Percentiles rank a stretch among this genome's conserved stretches.
Evolutionary conservation across 805 yeast genomes (phyloP).

Genomic region (Ogataea pini): DNA sequence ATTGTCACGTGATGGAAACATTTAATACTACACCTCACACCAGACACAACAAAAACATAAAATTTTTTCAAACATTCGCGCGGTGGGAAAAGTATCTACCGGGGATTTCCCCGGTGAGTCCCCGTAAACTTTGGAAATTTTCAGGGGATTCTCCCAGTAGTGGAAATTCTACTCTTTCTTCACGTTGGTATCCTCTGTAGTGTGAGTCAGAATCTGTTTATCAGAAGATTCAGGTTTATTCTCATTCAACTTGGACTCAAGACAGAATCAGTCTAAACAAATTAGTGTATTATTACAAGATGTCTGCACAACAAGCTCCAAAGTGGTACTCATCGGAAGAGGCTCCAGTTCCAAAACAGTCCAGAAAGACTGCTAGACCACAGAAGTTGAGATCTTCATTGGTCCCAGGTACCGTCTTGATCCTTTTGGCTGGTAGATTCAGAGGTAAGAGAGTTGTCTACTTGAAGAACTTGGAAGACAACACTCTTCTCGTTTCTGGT

Average conservation of each 20-base stretch:
- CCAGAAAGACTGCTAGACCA: constrained; percentile 91
- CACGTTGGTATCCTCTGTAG: neutral
- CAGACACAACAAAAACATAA: constrained; percentile 6
- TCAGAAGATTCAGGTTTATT: constrained; percentile 2
- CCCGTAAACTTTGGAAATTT: too few relatives aligned
- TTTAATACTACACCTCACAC: constrained; percentile 12
- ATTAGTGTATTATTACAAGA: constrained; percentile 16
- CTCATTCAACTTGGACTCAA: neutral
- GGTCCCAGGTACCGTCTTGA: constrained; percentile 52
- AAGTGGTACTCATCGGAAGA: constrained; percentile 95
- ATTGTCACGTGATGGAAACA: constrained; percentile 9
- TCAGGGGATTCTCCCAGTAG: neutral
- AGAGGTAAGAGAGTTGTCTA: constrained; percentile 99
- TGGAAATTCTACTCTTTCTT: constrained; percentile 1
- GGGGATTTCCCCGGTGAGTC: too few relatives aligned
- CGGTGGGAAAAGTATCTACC: neutral
- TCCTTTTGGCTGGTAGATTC: constrained; percentile 98
- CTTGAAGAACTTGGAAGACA: constrained; percentile 96
- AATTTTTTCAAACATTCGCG: constrained; percentile 8
- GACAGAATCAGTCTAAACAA: neutral
- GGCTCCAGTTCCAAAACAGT: constrained; percentile 81
- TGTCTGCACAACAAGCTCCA: constrained; percentile 55
- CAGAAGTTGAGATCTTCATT: constrained; percentile 85
- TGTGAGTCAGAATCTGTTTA: constrained; percentile 2
- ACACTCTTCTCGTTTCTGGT: constrained; percentile 95